These are phyloP conservation scores for Dendrothele bispora DNA, from an alignment of 768 basidiomycete species.

Conservation along the genomic window DNA sequence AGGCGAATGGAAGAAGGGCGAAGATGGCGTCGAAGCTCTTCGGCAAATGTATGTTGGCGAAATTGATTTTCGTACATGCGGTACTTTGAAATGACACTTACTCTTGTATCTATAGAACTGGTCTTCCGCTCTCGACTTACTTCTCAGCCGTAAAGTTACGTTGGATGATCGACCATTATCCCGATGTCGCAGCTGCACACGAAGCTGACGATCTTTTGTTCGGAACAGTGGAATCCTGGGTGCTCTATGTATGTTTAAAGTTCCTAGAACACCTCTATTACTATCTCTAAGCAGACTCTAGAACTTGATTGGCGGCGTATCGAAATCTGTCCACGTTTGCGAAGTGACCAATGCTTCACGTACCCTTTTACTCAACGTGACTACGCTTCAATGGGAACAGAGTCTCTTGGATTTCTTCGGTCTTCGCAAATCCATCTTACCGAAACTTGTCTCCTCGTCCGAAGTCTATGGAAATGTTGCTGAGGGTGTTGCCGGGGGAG, in stretches of 20 bases:
- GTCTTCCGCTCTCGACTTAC: slow-evolving; percentile 94
- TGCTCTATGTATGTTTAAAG: slow-evolving; percentile 74
- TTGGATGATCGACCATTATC: slow-evolving; percentile 93
- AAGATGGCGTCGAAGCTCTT: slow-evolving; percentile 64
- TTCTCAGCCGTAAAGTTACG: slow-evolving; percentile 96
- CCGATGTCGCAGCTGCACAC: slow-evolving; percentile 75
- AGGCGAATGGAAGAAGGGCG: slow-evolving; percentile 69
- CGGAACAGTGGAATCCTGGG: slow-evolving; percentile 97
- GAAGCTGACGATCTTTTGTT: slow-evolving; percentile 80
- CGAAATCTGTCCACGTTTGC: slow-evolving; percentile 74
- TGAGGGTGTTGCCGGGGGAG: slow-evolving; percentile 63
- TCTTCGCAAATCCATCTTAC: slow-evolving; percentile 74
- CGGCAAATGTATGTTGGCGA: slow-evolving; percentile 62
- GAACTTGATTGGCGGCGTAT: slow-evolving; percentile 82
- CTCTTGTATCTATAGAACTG: slow-evolving; percentile 56
- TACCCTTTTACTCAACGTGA: slow-evolving; percentile 86
- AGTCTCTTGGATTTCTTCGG: slow-evolving; percentile 86
- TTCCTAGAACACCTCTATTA: too few species aligned
- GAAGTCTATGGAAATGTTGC: slow-evolving; percentile 86
- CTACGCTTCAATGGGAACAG: slow-evolving; percentile 80
- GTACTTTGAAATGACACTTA: background rate
- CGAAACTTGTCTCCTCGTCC: slow-evolving; percentile 86
- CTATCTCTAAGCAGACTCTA: slow-evolving; percentile 31
- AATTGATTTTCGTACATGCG: background rate
- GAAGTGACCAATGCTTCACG: slow-evolving; percentile 97